These are phyloP conservation scores for Mycosarcoma maydis DNA, from an alignment of 1,284 basidiomycete species.

Conservation along the genomic window DNA sequence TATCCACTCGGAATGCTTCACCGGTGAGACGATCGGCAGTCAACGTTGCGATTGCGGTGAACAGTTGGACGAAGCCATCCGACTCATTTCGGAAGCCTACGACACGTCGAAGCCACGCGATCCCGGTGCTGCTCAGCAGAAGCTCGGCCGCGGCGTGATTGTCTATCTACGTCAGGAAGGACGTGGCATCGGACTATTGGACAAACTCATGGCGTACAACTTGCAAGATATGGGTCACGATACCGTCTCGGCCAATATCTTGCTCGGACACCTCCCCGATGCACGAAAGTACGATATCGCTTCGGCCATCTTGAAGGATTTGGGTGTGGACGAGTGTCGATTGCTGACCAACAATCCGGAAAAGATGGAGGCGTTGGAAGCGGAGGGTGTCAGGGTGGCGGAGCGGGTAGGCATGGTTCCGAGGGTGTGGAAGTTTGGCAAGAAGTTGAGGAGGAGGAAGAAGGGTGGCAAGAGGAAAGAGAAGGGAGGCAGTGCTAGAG, in stretches of 20 bases:
- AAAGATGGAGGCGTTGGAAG: constrained; percentile 87
- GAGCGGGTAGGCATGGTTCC: constrained; percentile 96
- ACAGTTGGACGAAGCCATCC: constrained; percentile 94
- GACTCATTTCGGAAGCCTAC: constrained; percentile 75
- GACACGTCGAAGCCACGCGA: constrained; percentile 66
- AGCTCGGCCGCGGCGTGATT: constrained; percentile 77
- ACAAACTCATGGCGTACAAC: constrained; percentile 98
- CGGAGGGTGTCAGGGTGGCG: constrained; percentile 81
- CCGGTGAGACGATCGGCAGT: constrained; percentile 96
- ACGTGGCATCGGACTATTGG: constrained; percentile 94
- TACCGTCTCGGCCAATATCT: constrained; percentile 94
- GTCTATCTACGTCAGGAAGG: constrained; percentile 98
- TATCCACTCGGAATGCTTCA: constrained; percentile 98
- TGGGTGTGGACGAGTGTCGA: constrained; percentile 77
- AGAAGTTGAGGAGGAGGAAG: constrained; percentile 15
- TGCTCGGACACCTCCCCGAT: constrained; percentile 94
- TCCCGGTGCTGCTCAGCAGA: neutral
- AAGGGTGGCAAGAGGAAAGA: constrained; percentile 1
- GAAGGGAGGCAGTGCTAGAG: no score
- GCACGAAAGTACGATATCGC: constrained; percentile 93
- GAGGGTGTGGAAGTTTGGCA: constrained; percentile 77
- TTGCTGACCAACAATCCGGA: constrained; percentile 98
- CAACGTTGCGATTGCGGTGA: constrained; percentile 99
- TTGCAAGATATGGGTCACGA: constrained; percentile 97
- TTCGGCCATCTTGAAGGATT: constrained; percentile 85